Percentiles rank a stretch among this genome's conserved stretches.
These are phyloP conservation scores for Staphylotrichum tortipilum DNA, from an alignment of 495 filamentous ascomycete species.

Conservation along the genomic window DNA sequence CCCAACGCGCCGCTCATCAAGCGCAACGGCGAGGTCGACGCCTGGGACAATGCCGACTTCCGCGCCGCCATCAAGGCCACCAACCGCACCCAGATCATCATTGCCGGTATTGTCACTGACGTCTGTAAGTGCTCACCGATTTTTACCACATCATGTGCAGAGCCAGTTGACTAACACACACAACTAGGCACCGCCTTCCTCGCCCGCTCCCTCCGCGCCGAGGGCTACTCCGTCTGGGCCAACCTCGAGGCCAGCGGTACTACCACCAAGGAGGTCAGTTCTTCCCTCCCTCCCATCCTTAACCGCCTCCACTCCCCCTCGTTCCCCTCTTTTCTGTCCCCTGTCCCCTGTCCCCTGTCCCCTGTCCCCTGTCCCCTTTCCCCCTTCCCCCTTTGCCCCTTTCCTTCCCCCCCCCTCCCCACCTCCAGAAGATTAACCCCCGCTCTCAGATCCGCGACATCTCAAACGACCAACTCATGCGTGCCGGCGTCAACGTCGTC, in stretches of 20 bases:
- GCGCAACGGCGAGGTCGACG: conserved; percentile 68
- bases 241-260: conserved; percentile 65
- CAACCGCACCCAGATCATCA: conserved; percentile 61
- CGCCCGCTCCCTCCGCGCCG: conserved; percentile 59
- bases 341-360: neutral
- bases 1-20: conserved; percentile 58
- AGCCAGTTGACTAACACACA: neutral
- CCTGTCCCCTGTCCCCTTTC: too few species aligned
- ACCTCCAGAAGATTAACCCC: conserved; percentile 2
- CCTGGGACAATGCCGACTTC: conserved; percentile 72
- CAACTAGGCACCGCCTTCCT: conserved; percentile 57
- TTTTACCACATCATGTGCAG: neutral
- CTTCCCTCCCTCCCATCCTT: neutral
- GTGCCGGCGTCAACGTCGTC: conserved; percentile 57
- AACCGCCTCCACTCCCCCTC: neutral
- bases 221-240: conserved; percentile 69
- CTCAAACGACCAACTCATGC: conserved; percentile 57
- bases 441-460: conserved; percentile 43
- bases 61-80: conserved; percentile 54
- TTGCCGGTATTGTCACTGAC: conserved; percentile 68
- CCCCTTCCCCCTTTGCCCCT: neutral
- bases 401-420: neutral
- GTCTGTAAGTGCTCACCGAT: conserved; percentile 45
- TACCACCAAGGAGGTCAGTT: conserved; percentile 38
- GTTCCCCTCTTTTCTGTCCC: neutral